Conservation (phyloP, 257 asterid genomes). For the Echium plantagineum region DNA sequence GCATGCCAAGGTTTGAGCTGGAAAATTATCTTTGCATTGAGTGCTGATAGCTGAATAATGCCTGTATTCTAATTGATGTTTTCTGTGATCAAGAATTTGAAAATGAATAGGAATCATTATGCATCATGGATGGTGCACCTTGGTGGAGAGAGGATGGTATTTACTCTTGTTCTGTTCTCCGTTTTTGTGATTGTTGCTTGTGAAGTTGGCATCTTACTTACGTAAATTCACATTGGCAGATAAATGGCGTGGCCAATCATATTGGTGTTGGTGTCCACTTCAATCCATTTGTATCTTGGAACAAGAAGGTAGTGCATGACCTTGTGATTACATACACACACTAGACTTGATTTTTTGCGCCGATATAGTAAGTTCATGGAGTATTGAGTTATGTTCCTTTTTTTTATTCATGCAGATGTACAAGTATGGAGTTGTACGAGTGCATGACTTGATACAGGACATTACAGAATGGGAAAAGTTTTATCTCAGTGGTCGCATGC, state of each 20-base stretch:
- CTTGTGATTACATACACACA: not conserved
- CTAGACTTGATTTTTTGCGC: not conserved
- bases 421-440: slow-evolving; percentile 74
- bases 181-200: not conserved
- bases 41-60: not conserved
- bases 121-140: slow-evolving; percentile 71
- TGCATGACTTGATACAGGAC: slow-evolving; percentile 63
- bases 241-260: slow-evolving; percentile 51
- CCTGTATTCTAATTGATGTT: slow-evolving; percentile 10
- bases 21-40: not conserved
- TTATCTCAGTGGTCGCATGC: slow-evolving; percentile 81
- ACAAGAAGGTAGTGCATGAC: slow-evolving; percentile 32
- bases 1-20: slow-evolving; percentile 60
- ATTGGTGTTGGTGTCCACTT: slow-evolving; percentile 82
- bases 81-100: slow-evolving; percentile 44
- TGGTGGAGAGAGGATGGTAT: slow-evolving; percentile 80
- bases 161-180: slow-evolving; percentile 8
- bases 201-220: not conserved
- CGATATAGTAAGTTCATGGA: not conserved
- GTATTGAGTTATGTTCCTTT: slow-evolving; percentile 1
- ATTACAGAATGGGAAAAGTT: slow-evolving; percentile 59
- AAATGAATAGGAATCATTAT: slow-evolving; percentile 58
- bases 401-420: slow-evolving; percentile 33
- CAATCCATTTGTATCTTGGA: slow-evolving; percentile 62
- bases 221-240: slow-evolving; percentile 23